Conservation (phyloP, 345 rosid species). For the Eucalyptus cloeziana region DNA sequence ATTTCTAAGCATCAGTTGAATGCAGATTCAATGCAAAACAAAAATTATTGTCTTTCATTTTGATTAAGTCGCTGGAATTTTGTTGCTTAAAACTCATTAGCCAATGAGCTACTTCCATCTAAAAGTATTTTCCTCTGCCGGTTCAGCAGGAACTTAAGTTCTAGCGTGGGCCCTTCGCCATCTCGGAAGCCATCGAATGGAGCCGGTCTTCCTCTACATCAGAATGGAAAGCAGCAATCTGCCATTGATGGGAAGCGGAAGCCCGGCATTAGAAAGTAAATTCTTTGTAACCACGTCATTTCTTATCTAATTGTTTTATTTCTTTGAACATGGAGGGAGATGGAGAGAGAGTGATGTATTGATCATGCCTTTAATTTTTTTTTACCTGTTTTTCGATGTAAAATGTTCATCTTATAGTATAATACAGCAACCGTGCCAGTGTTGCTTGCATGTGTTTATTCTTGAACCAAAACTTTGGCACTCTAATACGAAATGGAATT, state of each 20-base stretch:
- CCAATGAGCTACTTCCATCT: background rate
- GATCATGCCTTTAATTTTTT: background rate
- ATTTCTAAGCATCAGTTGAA: background rate
- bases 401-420: conserved; percentile 8
- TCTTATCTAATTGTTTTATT: conserved; percentile 1
- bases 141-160: conserved; percentile 30
- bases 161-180: conserved; percentile 49
- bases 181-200: conserved; percentile 49
- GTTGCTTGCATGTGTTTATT: conserved; percentile 21
- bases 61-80: background rate
- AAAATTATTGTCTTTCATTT: background rate
- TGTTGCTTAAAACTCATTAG: background rate
- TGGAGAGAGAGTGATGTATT: background rate
- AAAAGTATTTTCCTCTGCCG: background rate
- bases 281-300: conserved; percentile 9
- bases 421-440: conserved; percentile 39
- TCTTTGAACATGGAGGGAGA: background rate
- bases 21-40: background rate
- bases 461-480: background rate
- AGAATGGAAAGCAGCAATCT: conserved; percentile 40
- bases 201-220: conserved; percentile 17
- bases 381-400: background rate
- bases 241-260: conserved; percentile 52
- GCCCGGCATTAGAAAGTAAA: conserved; percentile 46
- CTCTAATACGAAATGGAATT: background rate